These are phyloP conservation scores for Pleurotus tuber-regium DNA, from an alignment of 768 basidiomycete genomes.

Conservation along the genomic window DNA sequence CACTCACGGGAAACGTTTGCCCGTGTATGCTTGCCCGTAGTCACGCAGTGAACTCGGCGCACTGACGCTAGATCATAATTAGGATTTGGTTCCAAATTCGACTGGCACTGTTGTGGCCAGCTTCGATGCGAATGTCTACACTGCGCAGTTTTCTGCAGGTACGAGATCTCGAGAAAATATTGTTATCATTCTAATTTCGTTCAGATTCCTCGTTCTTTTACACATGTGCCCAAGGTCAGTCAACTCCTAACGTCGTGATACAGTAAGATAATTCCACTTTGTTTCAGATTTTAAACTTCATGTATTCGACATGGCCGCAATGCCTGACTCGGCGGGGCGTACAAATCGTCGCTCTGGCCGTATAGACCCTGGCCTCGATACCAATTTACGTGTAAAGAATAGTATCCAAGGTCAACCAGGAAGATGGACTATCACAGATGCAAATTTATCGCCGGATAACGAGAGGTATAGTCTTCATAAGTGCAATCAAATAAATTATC, in stretches of 20 bases:
- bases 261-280: background rate
- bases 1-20: slow-evolving; percentile 50
- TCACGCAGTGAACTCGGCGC: slow-evolving; percentile 6
- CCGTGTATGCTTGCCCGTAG: slow-evolving; percentile 39
- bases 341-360: slow-evolving; percentile 8
- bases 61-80: no score
- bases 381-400: slow-evolving; percentile 48
- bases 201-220: slow-evolving; percentile 90
- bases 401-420: slow-evolving; percentile 75
- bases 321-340: slow-evolving; percentile 27
- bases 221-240: slow-evolving; percentile 79
- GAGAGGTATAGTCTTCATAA: slow-evolving; percentile 59
- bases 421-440: slow-evolving; percentile 94
- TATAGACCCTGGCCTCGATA: slow-evolving; percentile 29
- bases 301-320: slow-evolving; percentile 75
- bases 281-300: slow-evolving; percentile 82
- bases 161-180: slow-evolving; percentile 3
- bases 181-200: slow-evolving; percentile 9
- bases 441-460: slow-evolving; percentile 86
- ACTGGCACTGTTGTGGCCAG: slow-evolving; percentile 77
- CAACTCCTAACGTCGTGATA: no score
- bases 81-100: slow-evolving; percentile 78
- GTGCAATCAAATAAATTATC: background rate
- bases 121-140: slow-evolving; percentile 75
- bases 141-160: slow-evolving; percentile 82